A percentile compares a stretch with the other conserved stretches of the same genome.
Evolutionary conservation across 768 basidiomycete species (phyloP).

Genomic region (Amanita fuliginea): DNA sequence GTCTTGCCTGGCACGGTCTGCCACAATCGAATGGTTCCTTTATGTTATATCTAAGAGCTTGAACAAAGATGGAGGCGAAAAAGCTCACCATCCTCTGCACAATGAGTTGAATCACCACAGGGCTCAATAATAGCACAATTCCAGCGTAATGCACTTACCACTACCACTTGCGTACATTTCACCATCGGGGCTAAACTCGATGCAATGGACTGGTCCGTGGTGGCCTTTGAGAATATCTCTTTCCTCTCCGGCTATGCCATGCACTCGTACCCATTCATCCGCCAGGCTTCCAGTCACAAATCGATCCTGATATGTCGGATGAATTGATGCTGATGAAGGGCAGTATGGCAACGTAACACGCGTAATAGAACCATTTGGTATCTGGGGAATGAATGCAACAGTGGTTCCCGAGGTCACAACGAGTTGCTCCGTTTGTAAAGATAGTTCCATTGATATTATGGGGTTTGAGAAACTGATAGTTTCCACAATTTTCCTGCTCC

Average conservation of each 20-base stretch:
- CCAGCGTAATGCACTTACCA: slow-evolving; percentile 42
- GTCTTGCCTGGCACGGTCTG: slow-evolving; percentile 91
- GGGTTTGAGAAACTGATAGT: slow-evolving; percentile 64
- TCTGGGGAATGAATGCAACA: slow-evolving; percentile 81
- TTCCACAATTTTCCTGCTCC: slow-evolving; percentile 63
- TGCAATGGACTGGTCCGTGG: slow-evolving; percentile 93
- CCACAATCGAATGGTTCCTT: slow-evolving; percentile 93
- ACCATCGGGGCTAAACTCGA: slow-evolving; percentile 91
- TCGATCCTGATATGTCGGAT: slow-evolving; percentile 78
- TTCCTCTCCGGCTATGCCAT: slow-evolving; percentile 86
- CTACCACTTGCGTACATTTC: slow-evolving; percentile 97
- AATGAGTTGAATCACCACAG: slow-evolving; percentile 9
- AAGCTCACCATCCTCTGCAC: slow-evolving; percentile 61
- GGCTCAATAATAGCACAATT: slow-evolving; percentile 6
- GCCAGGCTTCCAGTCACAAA: slow-evolving; percentile 85
- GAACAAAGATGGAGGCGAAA: background rate
- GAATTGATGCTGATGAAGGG: slow-evolving; percentile 91
- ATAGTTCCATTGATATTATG: slow-evolving; percentile 93
- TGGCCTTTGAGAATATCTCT: slow-evolving; percentile 90
- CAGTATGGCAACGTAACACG: slow-evolving; percentile 74
- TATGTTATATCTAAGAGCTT: slow-evolving; percentile 16
- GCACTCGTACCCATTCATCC: slow-evolving; percentile 96
- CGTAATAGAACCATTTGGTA: slow-evolving; percentile 51
- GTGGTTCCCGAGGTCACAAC: slow-evolving; percentile 88
- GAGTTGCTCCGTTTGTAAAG: slow-evolving; percentile 66